Base-by-base conservation (phyloP, 768 basidiomycete genomes). In the Tephrocybe sp. region DNA sequence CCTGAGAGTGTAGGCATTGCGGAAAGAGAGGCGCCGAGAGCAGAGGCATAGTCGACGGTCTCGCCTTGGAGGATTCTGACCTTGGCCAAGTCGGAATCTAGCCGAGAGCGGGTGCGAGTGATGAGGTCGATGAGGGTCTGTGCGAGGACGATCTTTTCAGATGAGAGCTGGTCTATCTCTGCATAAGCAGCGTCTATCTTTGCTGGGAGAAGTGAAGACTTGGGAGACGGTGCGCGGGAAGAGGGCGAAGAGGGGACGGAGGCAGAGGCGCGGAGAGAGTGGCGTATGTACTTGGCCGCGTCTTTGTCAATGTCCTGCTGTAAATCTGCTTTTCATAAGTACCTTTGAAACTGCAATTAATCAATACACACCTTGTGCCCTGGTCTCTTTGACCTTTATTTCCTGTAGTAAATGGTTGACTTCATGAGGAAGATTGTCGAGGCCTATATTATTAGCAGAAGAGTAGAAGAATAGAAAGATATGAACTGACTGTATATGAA, bases 391-490 rank as follows among this genome's bases (percentile, higher is more conserved):
- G 34, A 70, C 62, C 49, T 65, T 75, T 41, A 82, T 79, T 60
- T 82, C 80, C 52, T 77, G 73, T 21, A 80, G 63, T 30, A 80
- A 60, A 57, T 79, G 76, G 21, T 71, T 69, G 2, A 80, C 75
- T 64, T 82, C 80, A 49, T 69, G 66, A 1, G 80, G 80, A 9
- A 82, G 61, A 59, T 80, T 80, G 50, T 82, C 79, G 35, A 81
- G 67, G 58, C 73, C 79, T 82, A 42, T 12, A 31, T 22, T 13
- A 22, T 43, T 13, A 28, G 13, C 38, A 59, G 31, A 35, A 18
- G 26, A 13, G 19, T 25, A 31, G 19, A 27, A 30, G n/a, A 25
- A 15, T 11, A 31, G 16, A 22, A 38, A 25, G 19, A 7, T 7
- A 5, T 27, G 12, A 16, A 60, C 74, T 31, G 26, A 78, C 80